Evolutionary conservation across 176 grass and related monocot species (phyloP).

Genomic region (Oropetium thomaeum): DNA sequence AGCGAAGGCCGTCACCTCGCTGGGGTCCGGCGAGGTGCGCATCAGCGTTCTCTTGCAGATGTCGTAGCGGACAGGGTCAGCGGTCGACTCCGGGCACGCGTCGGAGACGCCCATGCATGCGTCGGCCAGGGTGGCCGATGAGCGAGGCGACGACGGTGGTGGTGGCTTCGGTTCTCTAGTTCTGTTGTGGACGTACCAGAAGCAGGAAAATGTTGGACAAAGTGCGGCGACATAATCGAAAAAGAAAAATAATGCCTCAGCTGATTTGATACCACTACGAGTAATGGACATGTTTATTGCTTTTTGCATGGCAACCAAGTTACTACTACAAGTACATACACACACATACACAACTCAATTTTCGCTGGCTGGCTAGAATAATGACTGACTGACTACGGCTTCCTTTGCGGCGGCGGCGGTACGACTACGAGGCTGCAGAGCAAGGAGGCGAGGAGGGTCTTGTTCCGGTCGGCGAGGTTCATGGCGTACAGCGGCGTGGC

Average conservation of each 20-base stretch:
- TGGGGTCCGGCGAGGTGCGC: background rate
- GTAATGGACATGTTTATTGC: too few species aligned
- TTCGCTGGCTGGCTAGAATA: background rate
- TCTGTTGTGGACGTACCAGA: too few species aligned
- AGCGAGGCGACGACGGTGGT: background rate
- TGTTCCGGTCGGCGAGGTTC: conserved; percentile 21
- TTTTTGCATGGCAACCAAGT: too few species aligned
- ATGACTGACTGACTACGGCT: background rate
- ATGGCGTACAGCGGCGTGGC: background rate
- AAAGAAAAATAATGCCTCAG: too few species aligned
- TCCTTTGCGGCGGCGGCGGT: background rate
- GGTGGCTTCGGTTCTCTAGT: too few species aligned
- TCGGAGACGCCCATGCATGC: background rate
- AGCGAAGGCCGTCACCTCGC: background rate
- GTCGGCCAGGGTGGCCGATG: background rate
- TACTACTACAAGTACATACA: too few species aligned
- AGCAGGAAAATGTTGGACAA: too few species aligned
- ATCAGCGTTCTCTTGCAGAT: conserved; percentile 13
- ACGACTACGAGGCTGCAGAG: conserved; percentile 25
- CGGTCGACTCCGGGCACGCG: background rate
- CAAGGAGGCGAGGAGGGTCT: conserved; percentile 27
- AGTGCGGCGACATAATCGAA: too few species aligned
- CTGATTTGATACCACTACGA: too few species aligned
- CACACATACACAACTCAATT: background rate
- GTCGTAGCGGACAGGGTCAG: background rate